Base-by-base conservation (phyloP, 768 basidiomycete genomes). In the Jaapia argillacea region DNA sequence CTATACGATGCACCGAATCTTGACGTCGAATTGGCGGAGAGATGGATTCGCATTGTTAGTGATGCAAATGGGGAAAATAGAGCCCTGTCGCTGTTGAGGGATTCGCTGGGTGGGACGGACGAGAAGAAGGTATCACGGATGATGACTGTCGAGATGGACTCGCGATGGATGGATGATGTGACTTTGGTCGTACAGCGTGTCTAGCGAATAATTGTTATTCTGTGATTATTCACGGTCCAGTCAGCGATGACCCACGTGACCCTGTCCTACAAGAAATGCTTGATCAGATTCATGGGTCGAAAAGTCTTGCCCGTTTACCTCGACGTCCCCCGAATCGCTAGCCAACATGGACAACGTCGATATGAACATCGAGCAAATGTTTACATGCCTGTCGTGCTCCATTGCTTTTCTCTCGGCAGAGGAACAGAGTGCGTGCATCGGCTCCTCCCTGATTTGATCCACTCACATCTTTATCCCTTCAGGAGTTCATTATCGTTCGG, bases 401-500 rank as follows among this genome's bases (percentile, higher is more conserved):
- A 84, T 98, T 56, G 90, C 85, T 1, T 97, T 96, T 60, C 60
- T 70, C 33, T 72, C 81, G 10, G 79, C 91, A 16, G 81, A 84
- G 42, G 84, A 88, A 31, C 94, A 98, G 62, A 74, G 86, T 86
- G 51, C 40, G 80, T 68, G 20, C 27, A n/a, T 43, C n/a, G 5
- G 13, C 18, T 6, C 4, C 20, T 35, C 21, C 45, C 36, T 5
- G 22, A 23, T 25, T 21, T 13, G 2, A 7, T 7, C n/a, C 25
- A 2, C 20, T 20, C 4, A 21, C 24, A 43, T 36, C n/a, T 22
- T 35, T 24, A 42, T 14, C 26, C 21, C 25, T 46, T 49, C 52
- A 89, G 86, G 94, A 46, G 64, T 67, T 0, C 96, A 99, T 59
- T 97, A 94, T 62, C 78, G 80, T 49, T 88, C 89, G 21, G 96